A percentile compares a stretch with the other conserved stretches of the same genome.
Evolutionary conservation across 768 basidiomycete species (phyloP).

Genomic region (Lentinula raphanica): DNA sequence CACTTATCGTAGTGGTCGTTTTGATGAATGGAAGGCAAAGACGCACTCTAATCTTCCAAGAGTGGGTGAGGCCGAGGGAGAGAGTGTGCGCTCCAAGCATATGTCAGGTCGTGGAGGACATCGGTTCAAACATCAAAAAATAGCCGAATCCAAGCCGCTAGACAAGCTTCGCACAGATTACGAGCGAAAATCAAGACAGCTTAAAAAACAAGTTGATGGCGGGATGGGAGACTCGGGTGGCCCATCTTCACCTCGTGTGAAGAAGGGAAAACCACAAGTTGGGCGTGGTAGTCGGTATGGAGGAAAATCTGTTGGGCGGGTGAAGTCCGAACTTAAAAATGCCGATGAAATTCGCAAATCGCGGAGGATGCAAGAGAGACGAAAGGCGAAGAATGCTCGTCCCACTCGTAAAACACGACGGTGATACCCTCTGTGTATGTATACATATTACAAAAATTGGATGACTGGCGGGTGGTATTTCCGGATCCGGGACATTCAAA

Average conservation of each 20-base stretch:
- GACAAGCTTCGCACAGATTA: slow-evolving; percentile 71
- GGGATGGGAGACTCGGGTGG: slow-evolving; percentile 18
- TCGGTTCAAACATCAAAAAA: slow-evolving; percentile 71
- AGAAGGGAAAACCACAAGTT: slow-evolving; percentile 26
- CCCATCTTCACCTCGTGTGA: slow-evolving; percentile 13
- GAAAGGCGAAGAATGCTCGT: slow-evolving; percentile 77
- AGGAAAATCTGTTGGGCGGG: slow-evolving; percentile 55
- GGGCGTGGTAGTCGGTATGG: slow-evolving; percentile 46
- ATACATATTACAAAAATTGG: too few relatives aligned
- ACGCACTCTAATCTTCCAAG: slow-evolving; percentile 67
- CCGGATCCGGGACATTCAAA: too few relatives aligned
- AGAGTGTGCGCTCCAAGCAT: slow-evolving; percentile 24
- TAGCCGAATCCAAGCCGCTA: slow-evolving; percentile 62
- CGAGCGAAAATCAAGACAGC: slow-evolving; percentile 64
- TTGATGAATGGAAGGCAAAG: slow-evolving; percentile 91
- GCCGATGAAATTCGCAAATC: slow-evolving; percentile 82
- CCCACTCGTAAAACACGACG: slow-evolving; percentile 34
- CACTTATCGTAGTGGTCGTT: slow-evolving; percentile 87
- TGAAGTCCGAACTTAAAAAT: slow-evolving; percentile 82
- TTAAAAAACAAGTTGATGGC: slow-evolving; percentile 47
- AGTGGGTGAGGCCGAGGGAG: slow-evolving; percentile 76
- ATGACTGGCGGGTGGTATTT: too few relatives aligned
- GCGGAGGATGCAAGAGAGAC: slow-evolving; percentile 59
- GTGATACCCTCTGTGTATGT: not conserved
- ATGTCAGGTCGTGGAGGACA: slow-evolving; percentile 44